Base-by-base conservation (phyloP, 345 rosid genomes). In the Eucalyptus sideroxylon region DNA sequence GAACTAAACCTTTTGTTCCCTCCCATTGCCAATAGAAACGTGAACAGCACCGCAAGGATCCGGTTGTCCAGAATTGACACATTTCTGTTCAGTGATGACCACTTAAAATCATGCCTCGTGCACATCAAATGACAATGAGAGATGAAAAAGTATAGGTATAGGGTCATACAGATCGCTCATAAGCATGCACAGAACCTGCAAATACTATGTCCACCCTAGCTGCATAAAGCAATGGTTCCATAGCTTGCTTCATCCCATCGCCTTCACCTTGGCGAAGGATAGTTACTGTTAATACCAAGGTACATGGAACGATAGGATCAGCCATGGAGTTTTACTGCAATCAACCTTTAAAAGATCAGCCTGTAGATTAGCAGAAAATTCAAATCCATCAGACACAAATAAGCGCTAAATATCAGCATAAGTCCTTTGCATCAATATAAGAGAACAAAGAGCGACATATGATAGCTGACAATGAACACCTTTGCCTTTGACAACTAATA, bases 211-310 rank as follows among this genome's bases (percentile, higher is more conserved):
- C 99, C 49, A 94, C 99, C 83, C 95, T 89, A 89, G 97, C 97
- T 45, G 96, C 95, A 90, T 95, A 93, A 65, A 98, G 95, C 91
- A 98, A 90, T 72, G 97, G 97, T 93, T 98, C 99, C 97, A 96
- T 94, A 88, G 93, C 93, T 87, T 88, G 94, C 98, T 95, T 96
- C 99, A 98, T 98, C 26, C 49, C 92, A 50, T 93, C 95, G 45
- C 99, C 99, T 93, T 96, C 98, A 62, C 93, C 92, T 92, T 93
- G 99, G 93, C 95, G 97, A 51, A 47, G 98, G 98, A 82, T 92
- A 45, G 65, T 98, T 97, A 89, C 97, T 97, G 88, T 96, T 98
- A 92, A 47, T 98, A 98, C 99, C 99, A 98, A 13, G 99, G 99
- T 62, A 94, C 98, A 90, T 96, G 99, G 91, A 95, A 94, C n/a